phyloP scores from a whole-genome alignment of 352 stramenopile genomes.

The Phytophthora megakarya region DNA sequence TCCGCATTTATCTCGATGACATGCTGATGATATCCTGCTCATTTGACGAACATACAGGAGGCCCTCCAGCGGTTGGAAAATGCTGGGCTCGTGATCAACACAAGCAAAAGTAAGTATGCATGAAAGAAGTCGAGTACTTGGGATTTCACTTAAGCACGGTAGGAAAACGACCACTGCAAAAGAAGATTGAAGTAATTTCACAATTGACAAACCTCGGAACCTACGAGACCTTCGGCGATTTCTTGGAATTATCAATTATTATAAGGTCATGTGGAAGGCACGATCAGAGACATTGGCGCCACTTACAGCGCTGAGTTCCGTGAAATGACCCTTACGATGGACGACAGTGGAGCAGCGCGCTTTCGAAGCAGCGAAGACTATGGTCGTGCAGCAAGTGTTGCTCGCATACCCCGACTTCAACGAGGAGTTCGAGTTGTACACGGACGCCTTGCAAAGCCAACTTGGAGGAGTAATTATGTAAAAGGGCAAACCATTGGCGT shows the following conservation, averaged over 20 bases:
- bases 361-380: not conserved
- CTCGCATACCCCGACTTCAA: constrained; percentile 1
- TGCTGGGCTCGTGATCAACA: not conserved
- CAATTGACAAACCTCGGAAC: not conserved
- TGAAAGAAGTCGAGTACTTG: not conserved
- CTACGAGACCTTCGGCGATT: not conserved
- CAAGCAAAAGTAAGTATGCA: constrained; percentile 5
- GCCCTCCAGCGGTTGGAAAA: not conserved
- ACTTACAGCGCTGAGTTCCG: not conserved
- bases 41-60: not conserved
- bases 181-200: not conserved
- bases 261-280: constrained; percentile 5
- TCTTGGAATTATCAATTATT: constrained; percentile 12
- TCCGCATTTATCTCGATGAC: constrained; percentile 9
- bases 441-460: not conserved
- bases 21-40: not conserved
- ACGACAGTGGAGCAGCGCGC: not conserved
- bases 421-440: not conserved
- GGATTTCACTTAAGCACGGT: not conserved
- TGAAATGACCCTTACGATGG: not conserved
- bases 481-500: not conserved
- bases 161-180: not conserved
- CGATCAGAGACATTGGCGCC: not conserved
- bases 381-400: not conserved
- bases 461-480: constrained; percentile 5